Evolutionary conservation across 2,329 filamentous ascomycete genomes (phyloP), one percentile per base, ranked within the genome.

Genomic region (Pseudogymnoascus sp.): DNA sequence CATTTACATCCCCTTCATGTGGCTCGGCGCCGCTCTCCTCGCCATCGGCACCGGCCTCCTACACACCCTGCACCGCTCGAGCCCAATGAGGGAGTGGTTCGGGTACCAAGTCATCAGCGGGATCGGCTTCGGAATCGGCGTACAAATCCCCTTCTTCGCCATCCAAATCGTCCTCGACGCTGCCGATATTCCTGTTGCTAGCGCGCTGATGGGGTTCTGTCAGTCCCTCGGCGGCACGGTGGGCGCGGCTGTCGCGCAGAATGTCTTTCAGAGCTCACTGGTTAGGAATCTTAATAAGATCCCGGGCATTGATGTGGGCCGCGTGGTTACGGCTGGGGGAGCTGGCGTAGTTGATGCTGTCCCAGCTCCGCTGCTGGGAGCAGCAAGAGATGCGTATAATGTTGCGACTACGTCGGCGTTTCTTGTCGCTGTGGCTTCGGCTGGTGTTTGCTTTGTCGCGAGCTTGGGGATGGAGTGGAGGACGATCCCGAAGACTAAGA

Each of bases 181-280:
- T 31, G 75, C 77, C 1, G 78, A 80, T 65, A 76, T 83, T 12
- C 79, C 82, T 1, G 75, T 82, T 1, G 82, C 75, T 26, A 82
- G 79, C 5, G 80, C 81, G 7, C 79, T 76, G 60, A 77, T 83
- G 1, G 78, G 80, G 42, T 88, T 90, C 74, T 85, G 84, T 75
- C 85, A 89, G 70, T 79, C 80, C 1, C 78, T 90, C 3, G 86
- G 86, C 45, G 86, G 86, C 4, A 85, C 87, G 2, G 74, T 90
- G 29, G 83, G 84, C 67, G 82, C 90, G 60, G 81, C 83, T 4
- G 83, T 88, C 12, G 83, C 83, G 0, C 85, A 90, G 71, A 84
- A 86, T 23, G 80, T 89, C 54, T 89, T 90, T 23, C 42, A 47
- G 21, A 47, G 42, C 42, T 47, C 42, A 21, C 21, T 47, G 42